Percentiles rank a stretch among this genome's conserved stretches.
Conservation (phyloP, 2,329 filamentous ascomycete species). For the Pseudogymnoascus sp. region DNA sequence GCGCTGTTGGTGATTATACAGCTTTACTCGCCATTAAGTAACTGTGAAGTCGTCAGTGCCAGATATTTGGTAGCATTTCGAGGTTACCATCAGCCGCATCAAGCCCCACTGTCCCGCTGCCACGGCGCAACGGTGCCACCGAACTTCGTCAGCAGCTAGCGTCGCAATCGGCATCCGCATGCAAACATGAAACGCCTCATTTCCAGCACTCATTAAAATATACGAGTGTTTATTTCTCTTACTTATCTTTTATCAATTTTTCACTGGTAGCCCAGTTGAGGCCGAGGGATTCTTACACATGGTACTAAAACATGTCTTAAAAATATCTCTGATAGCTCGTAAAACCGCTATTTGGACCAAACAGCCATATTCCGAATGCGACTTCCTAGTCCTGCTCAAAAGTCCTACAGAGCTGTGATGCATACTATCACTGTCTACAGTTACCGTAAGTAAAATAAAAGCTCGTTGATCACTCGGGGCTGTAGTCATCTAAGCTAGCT, state of each 20-base stretch:
- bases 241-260: not conserved
- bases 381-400: not conserved
- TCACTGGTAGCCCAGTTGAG: not conserved
- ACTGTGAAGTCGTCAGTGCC: not conserved
- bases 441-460: not conserved
- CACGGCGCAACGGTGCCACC: not conserved
- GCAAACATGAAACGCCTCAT: conserved; percentile 4
- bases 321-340: not conserved
- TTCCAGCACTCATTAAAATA: not conserved
- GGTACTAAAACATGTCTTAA: not conserved
- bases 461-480: not conserved
- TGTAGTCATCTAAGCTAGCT: not conserved
- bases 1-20: not conserved
- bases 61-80: not conserved
- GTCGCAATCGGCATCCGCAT: not conserved
- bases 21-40: not conserved
- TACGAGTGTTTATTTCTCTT: not conserved
- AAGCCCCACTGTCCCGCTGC: not conserved
- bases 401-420: not conserved
- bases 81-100: conserved; percentile 1
- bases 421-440: not conserved
- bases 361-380: not conserved
- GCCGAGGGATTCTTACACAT: not conserved
- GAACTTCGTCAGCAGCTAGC: conserved; percentile 1
- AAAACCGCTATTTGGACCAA: not conserved